A percentile compares a stretch with the other conserved stretches of the same genome.
Evolutionary conservation across 1,139 yeast genomes (phyloP).

Genomic region (Tardiomyces digboiensis): DNA sequence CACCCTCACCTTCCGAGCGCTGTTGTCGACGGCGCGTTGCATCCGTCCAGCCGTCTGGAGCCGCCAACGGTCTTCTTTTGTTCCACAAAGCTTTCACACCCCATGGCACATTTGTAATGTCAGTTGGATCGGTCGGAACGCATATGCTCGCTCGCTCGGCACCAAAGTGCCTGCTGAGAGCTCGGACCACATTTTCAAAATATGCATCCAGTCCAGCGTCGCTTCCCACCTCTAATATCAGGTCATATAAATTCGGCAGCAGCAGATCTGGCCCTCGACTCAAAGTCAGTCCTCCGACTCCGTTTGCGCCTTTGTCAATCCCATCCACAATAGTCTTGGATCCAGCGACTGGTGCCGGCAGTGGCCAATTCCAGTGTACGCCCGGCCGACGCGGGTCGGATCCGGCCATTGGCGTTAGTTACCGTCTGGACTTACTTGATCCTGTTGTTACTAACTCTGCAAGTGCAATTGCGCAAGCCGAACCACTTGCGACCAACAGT

Average conservation of each 20-base stretch:
- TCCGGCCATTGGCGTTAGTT: too few relatives aligned
- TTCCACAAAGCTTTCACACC: slow-evolving; percentile 26
- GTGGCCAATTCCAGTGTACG: not conserved
- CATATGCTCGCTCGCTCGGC: slow-evolving; percentile 22
- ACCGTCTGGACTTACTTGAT: too few relatives aligned
- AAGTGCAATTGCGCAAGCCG: too few relatives aligned
- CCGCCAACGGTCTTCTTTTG: not conserved
- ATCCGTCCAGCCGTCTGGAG: not conserved
- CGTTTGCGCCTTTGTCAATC: not conserved
- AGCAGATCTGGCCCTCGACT: not conserved
- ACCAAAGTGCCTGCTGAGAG: slow-evolving; percentile 19
- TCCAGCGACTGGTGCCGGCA: not conserved
- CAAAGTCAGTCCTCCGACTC: not conserved
- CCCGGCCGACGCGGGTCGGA: not conserved
- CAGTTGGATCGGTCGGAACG: slow-evolving; percentile 27
- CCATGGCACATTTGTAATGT: slow-evolving; percentile 27
- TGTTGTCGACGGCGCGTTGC: not conserved
- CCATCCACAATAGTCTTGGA: too few relatives aligned
- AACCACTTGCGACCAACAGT: too few relatives aligned
- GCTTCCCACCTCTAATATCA: slow-evolving; percentile 21
- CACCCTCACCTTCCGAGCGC: not conserved
- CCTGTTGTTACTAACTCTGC: too few relatives aligned
- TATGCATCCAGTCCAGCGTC: slow-evolving; percentile 26
- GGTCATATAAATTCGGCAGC: slow-evolving; percentile 20
- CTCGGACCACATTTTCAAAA: slow-evolving; percentile 19